A percentile compares a stretch with the other conserved stretches of the same genome.
Evolutionary conservation across 495 filamentous ascomycete species (phyloP).

Genomic region (Alectoria sarmentosa): DNA sequence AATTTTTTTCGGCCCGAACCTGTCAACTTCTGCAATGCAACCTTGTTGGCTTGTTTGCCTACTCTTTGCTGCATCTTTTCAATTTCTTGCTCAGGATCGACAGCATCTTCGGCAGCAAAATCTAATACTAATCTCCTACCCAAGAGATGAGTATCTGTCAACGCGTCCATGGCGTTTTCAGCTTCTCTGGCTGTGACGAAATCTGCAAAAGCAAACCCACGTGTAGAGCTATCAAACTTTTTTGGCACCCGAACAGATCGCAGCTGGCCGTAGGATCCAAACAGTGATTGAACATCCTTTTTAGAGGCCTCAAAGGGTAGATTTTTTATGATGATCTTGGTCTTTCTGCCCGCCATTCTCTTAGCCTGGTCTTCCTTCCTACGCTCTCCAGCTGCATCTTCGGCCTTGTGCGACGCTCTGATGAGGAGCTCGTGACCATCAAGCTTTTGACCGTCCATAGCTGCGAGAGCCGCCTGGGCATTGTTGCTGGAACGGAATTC

Average conservation of each 20-base stretch:
- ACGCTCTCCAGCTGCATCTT: conserved; percentile 79
- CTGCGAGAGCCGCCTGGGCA: conserved; percentile 67
- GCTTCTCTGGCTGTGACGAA: conserved; percentile 90
- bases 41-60: conserved; percentile 75
- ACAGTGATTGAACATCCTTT: conserved; percentile 79
- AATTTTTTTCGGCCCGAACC: conserved; percentile 80
- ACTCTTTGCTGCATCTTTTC: conserved; percentile 94
- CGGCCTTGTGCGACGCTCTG: conserved; percentile 73
- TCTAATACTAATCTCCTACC: conserved; percentile 83
- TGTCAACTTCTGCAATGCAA: conserved; percentile 80
- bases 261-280: conserved; percentile 84
- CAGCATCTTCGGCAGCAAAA: conserved; percentile 75
- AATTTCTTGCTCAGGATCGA: conserved; percentile 93
- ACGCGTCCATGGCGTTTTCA: conserved; percentile 81
- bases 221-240: conserved; percentile 79
- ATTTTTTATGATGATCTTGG: conserved; percentile 98
- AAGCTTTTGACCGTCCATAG: conserved; percentile 81
- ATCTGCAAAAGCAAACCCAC: conserved; percentile 95
- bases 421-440: conserved; percentile 81
- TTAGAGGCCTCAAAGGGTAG: conserved; percentile 91
- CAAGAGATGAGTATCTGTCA: conserved; percentile 89
- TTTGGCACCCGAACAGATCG: conserved; percentile 89
- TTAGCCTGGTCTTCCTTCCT: conserved; percentile 73
- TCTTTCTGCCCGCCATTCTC: conserved; percentile 61
- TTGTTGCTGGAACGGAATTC: conserved; percentile 74